Base-by-base conservation (phyloP, 495 filamentous ascomycete species). In the Tuber magnatum region DNA sequence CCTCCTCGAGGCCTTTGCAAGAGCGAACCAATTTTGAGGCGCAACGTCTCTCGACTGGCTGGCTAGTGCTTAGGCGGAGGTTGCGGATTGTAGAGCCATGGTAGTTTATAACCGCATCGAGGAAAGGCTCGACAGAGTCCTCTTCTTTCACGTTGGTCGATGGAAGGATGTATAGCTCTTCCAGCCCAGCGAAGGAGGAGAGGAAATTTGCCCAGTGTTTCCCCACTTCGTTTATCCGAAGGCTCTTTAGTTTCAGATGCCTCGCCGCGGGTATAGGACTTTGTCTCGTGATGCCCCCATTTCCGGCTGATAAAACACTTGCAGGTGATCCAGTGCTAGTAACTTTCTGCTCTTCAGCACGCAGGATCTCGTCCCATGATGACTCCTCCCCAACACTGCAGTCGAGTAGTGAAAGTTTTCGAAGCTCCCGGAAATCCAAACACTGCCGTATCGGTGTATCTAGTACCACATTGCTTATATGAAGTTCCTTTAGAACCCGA, bases 151-250 rank as follows among this genome's bases (percentile, higher is more conserved):
- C 46, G 41, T n/a, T n/a, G 8, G 72, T 68, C 14, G 77, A 77
- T 7, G 77, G 72, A 14, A 79, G 72, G 40, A 79, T 79, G 69
- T 72, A 75, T 18, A 79, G 35, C 22, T 79, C 76, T 65, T 79
- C 76, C 2, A 79, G 44, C 12, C 77, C 77, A 32, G 74, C 70
- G 70, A 79, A 79, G 61, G 72, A 69, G 42, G 74, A 75, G n/a
- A 79, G 69, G 0, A 79, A 71, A 18, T 46, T 69, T 40, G 69
- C 22, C 76, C 72, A 79, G n/a, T 79, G 72, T 38, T 70, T 40
- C 22, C 76, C 77, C 44, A 68, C 70, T 18, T 76, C 78, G 56
- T 79, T 79, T 41, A 79, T 75, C n/a, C 77, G 76, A 22, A 79
- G 46, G 8, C 76, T 78, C 56, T 79, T 79, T 18, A 79, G 72